These are phyloP conservation scores for Cornus kousa DNA, from an alignment of 148 eudicot species.

Conservation along the genomic window DNA sequence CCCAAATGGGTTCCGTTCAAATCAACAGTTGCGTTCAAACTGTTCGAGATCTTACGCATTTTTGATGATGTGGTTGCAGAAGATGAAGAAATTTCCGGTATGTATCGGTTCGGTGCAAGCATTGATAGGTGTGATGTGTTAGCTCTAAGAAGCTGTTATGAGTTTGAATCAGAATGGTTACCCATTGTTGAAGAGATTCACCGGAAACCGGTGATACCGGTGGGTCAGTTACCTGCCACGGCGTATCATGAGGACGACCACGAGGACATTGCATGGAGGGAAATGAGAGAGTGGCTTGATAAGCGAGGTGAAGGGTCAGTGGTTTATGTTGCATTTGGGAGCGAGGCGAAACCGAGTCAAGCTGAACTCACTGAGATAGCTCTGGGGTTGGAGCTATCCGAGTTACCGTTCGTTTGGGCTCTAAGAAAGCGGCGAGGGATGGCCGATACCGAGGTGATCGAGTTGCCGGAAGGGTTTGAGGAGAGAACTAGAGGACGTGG, in stretches of 20 bases:
- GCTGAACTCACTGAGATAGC: conserved; percentile 35
- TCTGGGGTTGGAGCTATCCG: conserved; percentile 36
- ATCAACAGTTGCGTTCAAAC: conserved; percentile 14
- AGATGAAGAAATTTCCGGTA: conserved; percentile 10
- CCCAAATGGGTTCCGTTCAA: conserved; percentile 36
- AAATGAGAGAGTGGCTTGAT: conserved; percentile 32
- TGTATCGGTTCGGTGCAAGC: conserved; percentile 17
- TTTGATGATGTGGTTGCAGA: conserved; percentile 9
- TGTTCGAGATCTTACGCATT: conserved; percentile 14
- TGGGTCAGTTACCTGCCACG: conserved; percentile 26
- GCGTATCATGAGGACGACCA: conserved; percentile 5
- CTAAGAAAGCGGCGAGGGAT: conserved; percentile 21
- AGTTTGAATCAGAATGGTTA: conserved; percentile 38
- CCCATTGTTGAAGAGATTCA: conserved; percentile 29
- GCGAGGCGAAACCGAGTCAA: conserved; percentile 34
- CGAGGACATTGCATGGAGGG: conserved; percentile 25
- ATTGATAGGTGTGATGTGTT: conserved; percentile 31
- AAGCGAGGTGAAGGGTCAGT: conserved; percentile 31
- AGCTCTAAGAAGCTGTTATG: conserved; percentile 28
- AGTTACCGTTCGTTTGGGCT: conserved; percentile 46
- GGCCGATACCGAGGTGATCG: conserved; percentile 7
- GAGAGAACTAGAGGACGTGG: conserved; percentile 36
- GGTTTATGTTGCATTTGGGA: conserved; percentile 44
- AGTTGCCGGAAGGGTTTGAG: conserved; percentile 49
- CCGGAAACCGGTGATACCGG: conserved; percentile 37